Conservation (phyloP, 2,329 filamentous ascomycete species). For the Cladosporium sphaerospermum region DNA sequence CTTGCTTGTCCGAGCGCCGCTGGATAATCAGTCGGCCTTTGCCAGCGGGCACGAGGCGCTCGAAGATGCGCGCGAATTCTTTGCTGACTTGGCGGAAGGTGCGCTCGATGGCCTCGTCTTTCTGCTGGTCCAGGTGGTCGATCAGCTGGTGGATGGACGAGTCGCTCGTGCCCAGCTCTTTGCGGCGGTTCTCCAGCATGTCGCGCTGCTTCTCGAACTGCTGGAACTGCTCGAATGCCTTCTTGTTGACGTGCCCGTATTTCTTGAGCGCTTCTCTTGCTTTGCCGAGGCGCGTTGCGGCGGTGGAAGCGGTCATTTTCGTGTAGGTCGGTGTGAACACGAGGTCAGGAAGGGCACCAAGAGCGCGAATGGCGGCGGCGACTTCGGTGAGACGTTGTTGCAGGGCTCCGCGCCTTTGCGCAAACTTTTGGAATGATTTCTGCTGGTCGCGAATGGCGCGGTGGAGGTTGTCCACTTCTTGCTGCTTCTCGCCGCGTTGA, state of each 20-base stretch:
- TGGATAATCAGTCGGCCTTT: conserved; percentile 90
- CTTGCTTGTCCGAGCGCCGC: conserved; percentile 69
- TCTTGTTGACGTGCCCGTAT: conserved; percentile 98
- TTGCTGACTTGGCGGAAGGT: conserved; percentile 97
- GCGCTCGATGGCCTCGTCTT: conserved; percentile 95
- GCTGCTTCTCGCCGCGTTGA: conserved; percentile 57
- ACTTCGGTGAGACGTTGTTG: conserved; percentile 73
- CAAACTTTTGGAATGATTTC: conserved; percentile 84
- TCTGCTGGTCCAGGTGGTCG: conserved; percentile 83
- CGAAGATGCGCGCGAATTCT: conserved; percentile 89
- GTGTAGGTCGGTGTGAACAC: conserved; percentile 81
- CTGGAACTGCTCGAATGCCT: conserved; percentile 98
- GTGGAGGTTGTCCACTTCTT: conserved; percentile 68
- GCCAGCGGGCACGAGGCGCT: conserved; percentile 88
- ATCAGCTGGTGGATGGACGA: conserved; percentile 88
- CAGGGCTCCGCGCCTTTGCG: conserved; percentile 78
- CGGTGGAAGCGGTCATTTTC: conserved; percentile 66
- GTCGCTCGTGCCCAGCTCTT: conserved; percentile 81
- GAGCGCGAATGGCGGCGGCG: conserved; percentile 80
- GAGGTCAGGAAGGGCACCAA: conserved; percentile 89
- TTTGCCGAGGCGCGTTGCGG: conserved; percentile 68
- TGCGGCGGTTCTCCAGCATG: conserved; percentile 72
- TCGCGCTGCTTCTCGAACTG: conserved; percentile 92
- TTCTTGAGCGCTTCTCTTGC: conserved; percentile 92
- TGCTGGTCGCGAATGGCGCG: conserved; percentile 76